Conservation (phyloP, 345 rosid species). For the Camelina laxa region DNA sequence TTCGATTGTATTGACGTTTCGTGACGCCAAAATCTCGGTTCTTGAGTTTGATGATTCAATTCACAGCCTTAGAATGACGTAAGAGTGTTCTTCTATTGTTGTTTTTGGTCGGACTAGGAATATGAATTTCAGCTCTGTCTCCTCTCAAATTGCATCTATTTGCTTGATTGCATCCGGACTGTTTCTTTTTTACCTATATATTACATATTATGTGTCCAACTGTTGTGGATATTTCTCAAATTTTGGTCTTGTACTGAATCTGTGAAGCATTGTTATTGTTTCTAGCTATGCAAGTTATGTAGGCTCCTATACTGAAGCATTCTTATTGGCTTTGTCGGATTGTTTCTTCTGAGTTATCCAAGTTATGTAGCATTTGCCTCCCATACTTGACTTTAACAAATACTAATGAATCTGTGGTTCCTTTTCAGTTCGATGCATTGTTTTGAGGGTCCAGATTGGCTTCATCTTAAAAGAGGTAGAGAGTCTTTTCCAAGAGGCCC, state of each 20-base stretch:
- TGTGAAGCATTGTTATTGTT: constrained; percentile 6
- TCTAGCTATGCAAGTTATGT: constrained; percentile 9
- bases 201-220: constrained; percentile 1
- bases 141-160: constrained; percentile 1
- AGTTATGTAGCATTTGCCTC: constrained; percentile 14
- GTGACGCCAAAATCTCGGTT: constrained; percentile 81
- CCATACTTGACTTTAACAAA: neutral
- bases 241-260: neutral
- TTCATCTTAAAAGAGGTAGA: constrained; percentile 92
- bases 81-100: constrained; percentile 14
- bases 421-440: constrained; percentile 94
- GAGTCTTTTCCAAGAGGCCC: constrained; percentile 92
- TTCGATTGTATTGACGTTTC: constrained; percentile 75
- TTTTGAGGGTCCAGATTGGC: constrained; percentile 97
- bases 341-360: constrained; percentile 10
- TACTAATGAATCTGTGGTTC: constrained; percentile 32
- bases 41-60: constrained; percentile 93
- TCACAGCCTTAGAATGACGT: constrained; percentile 81
- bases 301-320: constrained; percentile 10
- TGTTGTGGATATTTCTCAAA: constrained; percentile 1
- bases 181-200: neutral
- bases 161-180: neutral
- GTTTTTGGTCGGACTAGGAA: neutral
- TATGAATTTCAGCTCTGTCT: neutral
- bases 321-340: neutral